Conservation (phyloP, 2,329 filamentous ascomycete genomes). For the Teratosphaeria nubilosa region DNA sequence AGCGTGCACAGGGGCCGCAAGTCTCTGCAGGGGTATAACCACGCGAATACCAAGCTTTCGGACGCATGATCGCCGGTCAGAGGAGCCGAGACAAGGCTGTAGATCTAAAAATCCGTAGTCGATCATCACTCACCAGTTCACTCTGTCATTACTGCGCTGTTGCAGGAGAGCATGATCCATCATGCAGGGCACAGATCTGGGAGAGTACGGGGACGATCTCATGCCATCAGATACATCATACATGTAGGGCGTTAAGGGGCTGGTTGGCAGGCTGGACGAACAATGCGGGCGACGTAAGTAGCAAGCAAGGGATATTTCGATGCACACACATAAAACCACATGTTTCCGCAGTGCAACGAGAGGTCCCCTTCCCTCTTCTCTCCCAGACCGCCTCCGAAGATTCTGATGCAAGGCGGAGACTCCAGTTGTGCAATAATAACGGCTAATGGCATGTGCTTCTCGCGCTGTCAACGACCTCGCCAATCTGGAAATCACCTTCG, state of each 20-base stretch:
- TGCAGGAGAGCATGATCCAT: neutral
- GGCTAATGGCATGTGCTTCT: neutral
- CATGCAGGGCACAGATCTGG: neutral
- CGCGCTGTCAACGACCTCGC: neutral
- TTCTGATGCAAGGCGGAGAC: no score
- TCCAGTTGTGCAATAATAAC: neutral
- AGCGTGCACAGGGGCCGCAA: neutral
- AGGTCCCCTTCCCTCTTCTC: neutral
- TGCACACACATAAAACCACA: neutral
- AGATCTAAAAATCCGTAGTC: neutral
- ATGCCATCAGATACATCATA: neutral
- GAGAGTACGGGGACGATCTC: neutral
- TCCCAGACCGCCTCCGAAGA: no score
- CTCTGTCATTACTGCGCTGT: neutral
- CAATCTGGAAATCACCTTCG: neutral
- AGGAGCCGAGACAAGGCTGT: neutral
- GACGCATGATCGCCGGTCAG: neutral
- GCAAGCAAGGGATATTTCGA: neutral
- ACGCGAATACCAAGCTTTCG: neutral
- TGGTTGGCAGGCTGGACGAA: neutral
- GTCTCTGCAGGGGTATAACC: neutral
- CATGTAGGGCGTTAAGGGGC: neutral
- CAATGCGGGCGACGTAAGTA: neutral
- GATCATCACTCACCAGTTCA: neutral
- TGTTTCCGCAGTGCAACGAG: no score